Evolutionary conservation across 352 stramenopile species (phyloP).

Genomic region (Aphanomyces euteiches): DNA sequence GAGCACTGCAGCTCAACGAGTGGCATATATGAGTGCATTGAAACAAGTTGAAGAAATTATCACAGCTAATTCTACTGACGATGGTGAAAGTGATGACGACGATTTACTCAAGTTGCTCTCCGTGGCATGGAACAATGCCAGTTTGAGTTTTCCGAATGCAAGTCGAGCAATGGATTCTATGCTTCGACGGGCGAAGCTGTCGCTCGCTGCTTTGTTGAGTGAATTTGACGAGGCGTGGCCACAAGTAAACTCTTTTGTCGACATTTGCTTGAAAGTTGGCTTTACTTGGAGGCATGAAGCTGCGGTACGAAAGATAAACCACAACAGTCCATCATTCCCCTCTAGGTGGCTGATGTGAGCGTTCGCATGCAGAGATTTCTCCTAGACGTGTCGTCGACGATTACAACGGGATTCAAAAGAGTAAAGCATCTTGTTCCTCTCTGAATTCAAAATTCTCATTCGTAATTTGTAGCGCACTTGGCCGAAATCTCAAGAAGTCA

Average conservation of each 20-base stretch:
- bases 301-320: background rate
- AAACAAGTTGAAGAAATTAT: constrained; percentile 10
- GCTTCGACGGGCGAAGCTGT: background rate
- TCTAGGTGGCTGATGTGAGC: constrained; percentile 1
- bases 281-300: background rate
- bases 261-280: background rate
- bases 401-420: constrained; percentile 43
- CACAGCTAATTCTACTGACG: background rate
- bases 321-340: no score
- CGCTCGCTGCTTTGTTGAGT: background rate
- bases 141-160: background rate
- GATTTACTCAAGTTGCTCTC: background rate
- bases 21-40: constrained; percentile 4
- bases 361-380: constrained; percentile 5
- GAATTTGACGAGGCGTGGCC: background rate
- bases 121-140: background rate
- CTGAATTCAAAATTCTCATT: background rate
- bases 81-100: background rate
- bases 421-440: constrained; percentile 31
- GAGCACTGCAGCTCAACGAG: background rate
- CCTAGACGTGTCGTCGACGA: constrained; percentile 41
- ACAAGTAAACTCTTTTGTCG: background rate
- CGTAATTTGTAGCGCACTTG: background rate
- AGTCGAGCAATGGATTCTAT: background rate
- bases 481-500: constrained; percentile 36